phyloP scores from a whole-genome alignment of 2,329 filamentous ascomycete genomes.

The Colletotrichum cordylinicola region DNA sequence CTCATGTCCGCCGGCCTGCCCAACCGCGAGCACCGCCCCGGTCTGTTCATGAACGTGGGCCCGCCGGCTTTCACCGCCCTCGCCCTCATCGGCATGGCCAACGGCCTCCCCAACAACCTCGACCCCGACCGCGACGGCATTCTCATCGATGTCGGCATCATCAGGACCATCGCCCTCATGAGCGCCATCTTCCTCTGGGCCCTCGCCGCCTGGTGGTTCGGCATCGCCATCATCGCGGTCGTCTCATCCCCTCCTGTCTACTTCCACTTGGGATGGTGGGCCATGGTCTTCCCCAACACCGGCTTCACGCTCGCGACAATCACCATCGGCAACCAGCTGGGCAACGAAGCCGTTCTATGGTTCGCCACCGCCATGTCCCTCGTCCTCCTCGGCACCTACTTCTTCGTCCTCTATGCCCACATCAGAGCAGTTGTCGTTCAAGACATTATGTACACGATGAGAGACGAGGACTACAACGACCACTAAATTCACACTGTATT shows the following conservation, averaged over 20 bases:
- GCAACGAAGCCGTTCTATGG: constrained; percentile 50
- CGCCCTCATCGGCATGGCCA: constrained; percentile 72
- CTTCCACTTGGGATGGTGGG: constrained; percentile 70
- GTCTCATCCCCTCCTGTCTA: constrained; percentile 45
- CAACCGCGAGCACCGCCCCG: constrained; percentile 67
- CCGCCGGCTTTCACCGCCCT: constrained; percentile 75
- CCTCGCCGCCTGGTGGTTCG: constrained; percentile 64
- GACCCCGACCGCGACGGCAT: constrained; percentile 48
- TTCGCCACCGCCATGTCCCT: constrained; percentile 56
- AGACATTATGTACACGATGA: constrained; percentile 61
- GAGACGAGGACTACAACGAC: constrained; percentile 51
- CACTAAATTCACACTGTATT: not conserved
- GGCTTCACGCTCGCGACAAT: constrained; percentile 65
- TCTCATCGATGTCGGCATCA: constrained; percentile 43
- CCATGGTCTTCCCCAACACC: constrained; percentile 67
- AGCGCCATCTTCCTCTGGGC: constrained; percentile 69
- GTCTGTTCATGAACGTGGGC: constrained; percentile 79
- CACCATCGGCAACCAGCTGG: constrained; percentile 54
- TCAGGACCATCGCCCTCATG: constrained; percentile 53
- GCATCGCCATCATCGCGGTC: constrained; percentile 39
- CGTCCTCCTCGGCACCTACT: constrained; percentile 44
- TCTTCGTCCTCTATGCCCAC: constrained; percentile 49
- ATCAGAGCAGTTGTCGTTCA: constrained; percentile 53
- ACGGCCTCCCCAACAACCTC: constrained; percentile 54
- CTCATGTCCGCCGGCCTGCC: constrained; percentile 73